Evolutionary conservation across 108 stramenopile genomes (phyloP).

Genomic region (Cyclotella cryptica): DNA sequence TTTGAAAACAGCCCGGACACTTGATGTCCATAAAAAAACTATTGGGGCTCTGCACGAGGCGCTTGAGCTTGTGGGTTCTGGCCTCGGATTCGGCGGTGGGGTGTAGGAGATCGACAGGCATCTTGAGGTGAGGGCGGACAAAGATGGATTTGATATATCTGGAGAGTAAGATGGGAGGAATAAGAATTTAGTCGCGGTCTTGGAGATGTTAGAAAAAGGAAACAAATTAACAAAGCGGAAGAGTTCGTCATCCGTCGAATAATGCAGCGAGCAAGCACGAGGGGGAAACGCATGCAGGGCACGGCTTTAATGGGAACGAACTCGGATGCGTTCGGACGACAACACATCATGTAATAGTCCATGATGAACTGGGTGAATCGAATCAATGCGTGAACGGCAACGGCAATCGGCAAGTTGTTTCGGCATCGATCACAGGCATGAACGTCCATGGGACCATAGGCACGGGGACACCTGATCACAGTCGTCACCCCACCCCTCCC

Average conservation of each 20-base stretch:
- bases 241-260: background rate
- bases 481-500: no score
- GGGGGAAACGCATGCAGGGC: background rate
- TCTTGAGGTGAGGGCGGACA: slow-evolving; percentile 53
- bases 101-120: slow-evolving; percentile 98
- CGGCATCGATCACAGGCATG: no score
- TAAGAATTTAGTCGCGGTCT: background rate
- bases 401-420: no score
- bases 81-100: slow-evolving; percentile 92
- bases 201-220: background rate
- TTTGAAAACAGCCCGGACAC: slow-evolving; percentile 99
- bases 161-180: background rate
- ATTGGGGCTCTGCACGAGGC: slow-evolving; percentile 99
- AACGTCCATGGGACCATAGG: no score
- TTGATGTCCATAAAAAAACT: slow-evolving; percentile 99
- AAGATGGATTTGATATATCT: background rate
- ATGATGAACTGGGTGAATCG: background rate
- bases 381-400: no score
- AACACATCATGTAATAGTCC: background rate
- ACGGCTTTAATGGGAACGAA: no score
- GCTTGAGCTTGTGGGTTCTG: slow-evolving; percentile 99
- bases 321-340: background rate
- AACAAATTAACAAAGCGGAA: background rate
- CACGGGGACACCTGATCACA: no score
- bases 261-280: background rate